Evolutionary conservation across 345 rosid genomes (phyloP).

Genomic region (Reutealis trisperma): DNA sequence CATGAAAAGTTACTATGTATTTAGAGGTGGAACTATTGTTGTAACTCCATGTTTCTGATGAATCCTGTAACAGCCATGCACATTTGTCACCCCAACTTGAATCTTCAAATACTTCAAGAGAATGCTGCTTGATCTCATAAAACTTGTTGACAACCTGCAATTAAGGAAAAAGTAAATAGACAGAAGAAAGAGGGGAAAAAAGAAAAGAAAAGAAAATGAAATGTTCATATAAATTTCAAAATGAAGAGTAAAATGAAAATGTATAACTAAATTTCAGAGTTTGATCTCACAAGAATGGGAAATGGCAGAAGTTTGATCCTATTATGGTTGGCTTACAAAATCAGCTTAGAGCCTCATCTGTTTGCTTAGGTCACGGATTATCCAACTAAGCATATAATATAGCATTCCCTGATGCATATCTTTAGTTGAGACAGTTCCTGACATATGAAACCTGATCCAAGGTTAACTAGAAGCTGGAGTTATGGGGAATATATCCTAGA

Average conservation of each 20-base stretch:
- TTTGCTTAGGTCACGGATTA: too few relatives aligned
- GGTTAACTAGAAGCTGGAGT: too few relatives aligned
- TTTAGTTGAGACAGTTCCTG: too few relatives aligned
- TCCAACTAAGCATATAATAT: too few relatives aligned
- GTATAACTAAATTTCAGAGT: not conserved
- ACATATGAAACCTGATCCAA: too few relatives aligned
- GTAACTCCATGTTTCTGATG: constrained; percentile 74
- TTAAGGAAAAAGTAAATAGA: not conserved
- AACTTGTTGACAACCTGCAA: constrained; percentile 74
- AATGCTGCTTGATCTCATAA: constrained; percentile 61
- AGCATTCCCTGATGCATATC: too few relatives aligned
- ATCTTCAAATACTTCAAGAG: constrained; percentile 47
- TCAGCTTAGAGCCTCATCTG: not conserved
- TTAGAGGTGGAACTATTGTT: constrained; percentile 76
- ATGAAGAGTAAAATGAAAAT: not conserved
- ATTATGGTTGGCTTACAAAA: not conserved
- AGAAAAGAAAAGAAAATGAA: not conserved
- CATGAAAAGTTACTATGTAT: constrained; percentile 68
- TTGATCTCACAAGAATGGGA: not conserved
- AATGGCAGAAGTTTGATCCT: not conserved
- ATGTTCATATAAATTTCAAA: constrained; percentile 8
- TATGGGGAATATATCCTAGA: too few relatives aligned
- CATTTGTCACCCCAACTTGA: constrained; percentile 68
- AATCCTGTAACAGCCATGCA: constrained; percentile 62
- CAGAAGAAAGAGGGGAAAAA: not conserved